phyloP scores from a whole-genome alignment of 169 alveolate species.

The Theileria annulata region DNA sequence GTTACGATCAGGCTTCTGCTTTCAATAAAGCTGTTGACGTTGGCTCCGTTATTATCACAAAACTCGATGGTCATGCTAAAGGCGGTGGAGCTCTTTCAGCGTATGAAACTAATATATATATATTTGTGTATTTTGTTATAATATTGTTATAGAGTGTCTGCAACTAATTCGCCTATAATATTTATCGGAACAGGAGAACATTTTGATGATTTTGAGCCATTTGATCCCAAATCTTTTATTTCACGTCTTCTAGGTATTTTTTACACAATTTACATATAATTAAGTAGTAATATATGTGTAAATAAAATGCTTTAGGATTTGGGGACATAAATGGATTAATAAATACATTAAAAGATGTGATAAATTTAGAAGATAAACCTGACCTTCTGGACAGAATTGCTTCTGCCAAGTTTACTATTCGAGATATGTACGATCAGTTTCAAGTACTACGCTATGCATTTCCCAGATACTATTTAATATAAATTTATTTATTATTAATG shows the following conservation, averaged over 20 bases:
- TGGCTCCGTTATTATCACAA: slow-evolving; percentile 98
- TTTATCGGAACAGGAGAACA: slow-evolving; percentile 99
- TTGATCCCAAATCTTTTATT: slow-evolving; percentile 96
- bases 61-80: slow-evolving; percentile 99
- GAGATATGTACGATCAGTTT: slow-evolving; percentile 97
- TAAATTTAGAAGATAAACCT: slow-evolving; percentile 91
- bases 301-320: slow-evolving; percentile 78
- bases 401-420: slow-evolving; percentile 92
- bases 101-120: not conserved
- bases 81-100: slow-evolving; percentile 99
- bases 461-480: not conserved
- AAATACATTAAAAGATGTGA: slow-evolving; percentile 93
- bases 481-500: not conserved
- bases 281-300: not conserved
- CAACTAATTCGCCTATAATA: slow-evolving; percentile 92
- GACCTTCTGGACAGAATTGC: slow-evolving; percentile 92
- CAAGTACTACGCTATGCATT: slow-evolving; percentile 45
- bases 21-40: slow-evolving; percentile 94
- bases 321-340: slow-evolving; percentile 98
- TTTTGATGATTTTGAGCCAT: slow-evolving; percentile 97
- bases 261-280: not conserved
- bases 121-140: slow-evolving; percentile 45
- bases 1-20: slow-evolving; percentile 98
- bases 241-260: slow-evolving; percentile 89
- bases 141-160: slow-evolving; percentile 78